Percentiles rank a stretch among this genome's conserved stretches.
Conservation (phyloP, 1,284 basidiomycete genomes). For the Porogramme epimiltina region DNA sequence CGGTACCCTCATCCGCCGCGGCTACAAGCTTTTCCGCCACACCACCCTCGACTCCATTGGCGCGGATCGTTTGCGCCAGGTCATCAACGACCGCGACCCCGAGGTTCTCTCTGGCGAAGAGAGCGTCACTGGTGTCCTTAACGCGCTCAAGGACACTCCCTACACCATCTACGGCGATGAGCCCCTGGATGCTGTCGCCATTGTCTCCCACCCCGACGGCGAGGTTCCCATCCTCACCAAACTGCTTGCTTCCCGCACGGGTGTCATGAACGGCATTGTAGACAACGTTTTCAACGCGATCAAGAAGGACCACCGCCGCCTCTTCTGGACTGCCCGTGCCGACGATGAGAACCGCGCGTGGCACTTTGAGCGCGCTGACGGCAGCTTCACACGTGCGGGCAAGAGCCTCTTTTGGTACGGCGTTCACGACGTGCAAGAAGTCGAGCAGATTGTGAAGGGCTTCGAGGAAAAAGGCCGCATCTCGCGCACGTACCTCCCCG, state of each 20-base stretch:
- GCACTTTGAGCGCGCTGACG: conserved; percentile 99
- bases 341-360: conserved; percentile 97
- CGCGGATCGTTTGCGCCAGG: conserved; percentile 90
- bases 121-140: conserved; percentile 90
- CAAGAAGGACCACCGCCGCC: conserved; percentile 90
- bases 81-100: conserved; percentile 93
- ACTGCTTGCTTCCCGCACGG: conserved; percentile 86
- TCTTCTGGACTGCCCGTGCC: conserved; percentile 96
- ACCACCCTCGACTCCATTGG: conserved; percentile 82
- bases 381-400: conserved; percentile 94
- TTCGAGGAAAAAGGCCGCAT: conserved; percentile 86
- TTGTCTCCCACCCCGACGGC: conserved; percentile 90
- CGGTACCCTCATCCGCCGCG: conserved; percentile 95
- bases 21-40: conserved; percentile 97
- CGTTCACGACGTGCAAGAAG: conserved; percentile 88
- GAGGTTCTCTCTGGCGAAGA: conserved; percentile 85
- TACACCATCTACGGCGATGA: conserved; percentile 99
- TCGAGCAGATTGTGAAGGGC: conserved; percentile 82
- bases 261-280: conserved; percentile 91
- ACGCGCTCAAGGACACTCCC: conserved; percentile 77
- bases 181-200: conserved; percentile 92
- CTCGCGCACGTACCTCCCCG: conserved; percentile 74
- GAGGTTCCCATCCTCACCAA: conserved; percentile 93
- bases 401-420: conserved; percentile 98
- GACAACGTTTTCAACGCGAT: conserved; percentile 98